Base-by-base conservation (phyloP, 352 stramenopile species). In the Pythium aquatile region DNA sequence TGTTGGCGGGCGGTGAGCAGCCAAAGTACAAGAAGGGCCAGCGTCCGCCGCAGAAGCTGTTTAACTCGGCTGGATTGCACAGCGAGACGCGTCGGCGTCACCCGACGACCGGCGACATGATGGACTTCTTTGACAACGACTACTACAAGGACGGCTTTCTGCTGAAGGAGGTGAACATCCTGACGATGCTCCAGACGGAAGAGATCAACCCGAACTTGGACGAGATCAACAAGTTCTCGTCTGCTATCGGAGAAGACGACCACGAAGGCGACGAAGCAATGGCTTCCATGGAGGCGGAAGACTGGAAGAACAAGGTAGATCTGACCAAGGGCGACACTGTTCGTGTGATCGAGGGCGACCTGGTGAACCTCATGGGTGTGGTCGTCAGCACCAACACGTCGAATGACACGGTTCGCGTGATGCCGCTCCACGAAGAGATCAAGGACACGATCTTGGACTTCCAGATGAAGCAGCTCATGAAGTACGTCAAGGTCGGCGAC, bases 371-470 rank as follows among this genome's bases (percentile, higher is more conserved):
- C n/a, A 94, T 96, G 87, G 87, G 87, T 66, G 85, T 96, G 30
- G 87, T 96, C 24, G 74, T 95, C 11, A 93, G 83, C 64, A 95
- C 85, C n/a, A 95, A 96, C 68, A 91, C 83, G 42, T 76, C 81
- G 33, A 96, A 94, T 54, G 85, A 94, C 66, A 94, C 85, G 8
- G 87, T 96, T 5, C 86, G 86, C 33, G 87, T 96, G 30, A 96
- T 96, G 86, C 87, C 87, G 13, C 73, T 96, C 32, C 87, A 96
- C 61, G 87, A 96, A 77, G 87, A 96, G 63, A 96, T 96, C 66
- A 96, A 95, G 65, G 87, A 96, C 58, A 96, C 87, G 28, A 94
- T 95, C 47, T 68, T 96, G 39, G 87, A 96, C 61, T 96, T 96
- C 68, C 85, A 94, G 69, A 66, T 95, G 46, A 93, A 91, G 62